A percentile compares a stretch with the other conserved stretches of the same genome.
phyloP scores from a whole-genome alignment of 148 eudicot species.

The Oxyria digyna region DNA sequence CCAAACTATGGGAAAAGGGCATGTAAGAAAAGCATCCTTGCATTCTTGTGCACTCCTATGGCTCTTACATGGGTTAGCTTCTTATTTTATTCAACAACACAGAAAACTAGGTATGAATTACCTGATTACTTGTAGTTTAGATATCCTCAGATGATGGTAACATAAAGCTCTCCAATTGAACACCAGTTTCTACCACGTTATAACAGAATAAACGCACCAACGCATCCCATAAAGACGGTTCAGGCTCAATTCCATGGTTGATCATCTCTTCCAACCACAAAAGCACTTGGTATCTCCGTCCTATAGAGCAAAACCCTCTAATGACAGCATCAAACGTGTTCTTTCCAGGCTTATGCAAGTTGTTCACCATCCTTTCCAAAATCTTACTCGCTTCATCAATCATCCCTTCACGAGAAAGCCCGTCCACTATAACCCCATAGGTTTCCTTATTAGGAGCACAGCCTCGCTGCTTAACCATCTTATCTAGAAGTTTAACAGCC shows the following conservation, averaged over 20 bases:
- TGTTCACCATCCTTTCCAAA: conserved; percentile 54
- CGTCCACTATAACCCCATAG: conserved; percentile 36
- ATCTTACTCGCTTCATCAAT: conserved; percentile 54
- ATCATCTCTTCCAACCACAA: conserved; percentile 96
- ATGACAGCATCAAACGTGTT: conserved; percentile 34
- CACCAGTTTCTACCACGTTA: conserved; percentile 12
- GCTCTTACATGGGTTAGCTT: no score
- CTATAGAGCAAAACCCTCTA: conserved; percentile 49
- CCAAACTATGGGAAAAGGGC: no score
- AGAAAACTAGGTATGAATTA: no score
- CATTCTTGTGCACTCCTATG: no score
- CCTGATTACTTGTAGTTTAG: no score
- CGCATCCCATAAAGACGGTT: conserved; percentile 39
- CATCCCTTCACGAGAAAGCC: conserved; percentile 49
- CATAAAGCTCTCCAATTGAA: conserved; percentile 12
- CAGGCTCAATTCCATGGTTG: conserved; percentile 52
- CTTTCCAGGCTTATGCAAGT: conserved; percentile 37
- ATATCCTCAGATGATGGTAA: not conserved
- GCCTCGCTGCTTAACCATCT: conserved; percentile 52
- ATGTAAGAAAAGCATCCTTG: no score
- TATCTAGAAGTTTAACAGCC: conserved; percentile 52
- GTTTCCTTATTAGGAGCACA: conserved; percentile 57
- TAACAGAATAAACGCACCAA: conserved; percentile 38
- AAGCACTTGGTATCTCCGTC: conserved; percentile 49
- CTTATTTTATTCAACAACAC: no score